Evolutionary conservation across 2,329 filamentous ascomycete species (phyloP).

Genomic region (Capronia epimyces): DNA sequence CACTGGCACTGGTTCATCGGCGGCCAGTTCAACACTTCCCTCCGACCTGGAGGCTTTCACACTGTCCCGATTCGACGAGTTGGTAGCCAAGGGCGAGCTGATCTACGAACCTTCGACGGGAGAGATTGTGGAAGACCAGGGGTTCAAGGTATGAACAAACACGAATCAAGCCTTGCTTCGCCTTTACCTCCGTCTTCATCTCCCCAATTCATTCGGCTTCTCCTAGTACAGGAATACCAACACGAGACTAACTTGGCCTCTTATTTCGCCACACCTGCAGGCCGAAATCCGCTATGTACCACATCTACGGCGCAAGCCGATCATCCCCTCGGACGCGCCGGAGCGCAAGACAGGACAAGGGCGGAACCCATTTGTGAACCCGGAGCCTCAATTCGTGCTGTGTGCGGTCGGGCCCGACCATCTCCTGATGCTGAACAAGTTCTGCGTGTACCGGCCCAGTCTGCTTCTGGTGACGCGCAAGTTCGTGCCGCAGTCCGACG

Average conservation of each 20-base stretch:
- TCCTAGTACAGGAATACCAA: background rate
- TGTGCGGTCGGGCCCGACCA: slow-evolving; percentile 25
- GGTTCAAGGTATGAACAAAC: slow-evolving; percentile 25
- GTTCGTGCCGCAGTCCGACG: slow-evolving; percentile 37
- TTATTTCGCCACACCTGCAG: slow-evolving; percentile 16
- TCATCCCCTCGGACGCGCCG: slow-evolving; percentile 28
- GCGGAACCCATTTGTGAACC: slow-evolving; percentile 28
- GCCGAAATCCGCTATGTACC: slow-evolving; percentile 27
- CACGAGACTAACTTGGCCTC: background rate
- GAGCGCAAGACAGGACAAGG: slow-evolving; percentile 25
- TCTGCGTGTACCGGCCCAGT: slow-evolving; percentile 33
- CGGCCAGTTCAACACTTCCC: slow-evolving; percentile 14
- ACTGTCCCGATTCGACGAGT: slow-evolving; percentile 26
- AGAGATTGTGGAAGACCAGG: slow-evolving; percentile 26
- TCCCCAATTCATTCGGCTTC: no score
- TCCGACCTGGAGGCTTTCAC: slow-evolving; percentile 31
- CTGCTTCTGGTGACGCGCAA: slow-evolving; percentile 38
- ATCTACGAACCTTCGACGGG: slow-evolving; percentile 27
- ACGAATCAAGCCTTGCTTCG: background rate
- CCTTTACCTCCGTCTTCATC: background rate
- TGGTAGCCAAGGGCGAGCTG: slow-evolving; percentile 24
- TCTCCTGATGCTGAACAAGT: slow-evolving; percentile 30
- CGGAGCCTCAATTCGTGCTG: slow-evolving; percentile 28
- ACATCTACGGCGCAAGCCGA: slow-evolving; percentile 28
- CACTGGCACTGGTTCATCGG: background rate